Percentiles rank a stretch among this genome's conserved stretches.
phyloP scores from a whole-genome alignment of 2,329 filamentous ascomycete genomes.

The Colletotrichum incanum region DNA sequence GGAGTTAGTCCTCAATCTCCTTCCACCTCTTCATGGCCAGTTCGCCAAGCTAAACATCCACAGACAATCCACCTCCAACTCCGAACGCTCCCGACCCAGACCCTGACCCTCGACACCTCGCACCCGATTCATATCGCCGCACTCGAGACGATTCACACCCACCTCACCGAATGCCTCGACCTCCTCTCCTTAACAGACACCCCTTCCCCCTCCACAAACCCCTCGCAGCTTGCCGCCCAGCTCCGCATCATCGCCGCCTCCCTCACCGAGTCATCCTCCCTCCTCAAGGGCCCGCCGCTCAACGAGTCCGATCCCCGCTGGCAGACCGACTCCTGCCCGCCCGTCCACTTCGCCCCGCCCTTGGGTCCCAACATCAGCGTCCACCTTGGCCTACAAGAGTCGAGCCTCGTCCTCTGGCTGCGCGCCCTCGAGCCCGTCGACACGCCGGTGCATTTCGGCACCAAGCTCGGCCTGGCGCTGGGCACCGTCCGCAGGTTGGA shows the following conservation, averaged over 20 bases:
- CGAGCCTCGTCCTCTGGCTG: slow-evolving; percentile 78
- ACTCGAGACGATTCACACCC: slow-evolving; percentile 79
- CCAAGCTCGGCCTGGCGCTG: slow-evolving; percentile 80
- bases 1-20: slow-evolving; percentile 72
- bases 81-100: slow-evolving; percentile 72
- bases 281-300: slow-evolving; percentile 70
- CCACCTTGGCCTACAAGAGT: slow-evolving; percentile 79
- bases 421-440: slow-evolving; percentile 79
- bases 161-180: slow-evolving; percentile 87
- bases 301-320: slow-evolving; percentile 59
- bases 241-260: slow-evolving; percentile 70
- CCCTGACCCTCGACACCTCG: slow-evolving; percentile 63
- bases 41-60: not conserved
- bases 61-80: slow-evolving; percentile 85
- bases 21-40: slow-evolving; percentile 3
- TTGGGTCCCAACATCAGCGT: slow-evolving; percentile 79
- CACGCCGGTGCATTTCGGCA: slow-evolving; percentile 73
- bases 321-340: slow-evolving; percentile 61
- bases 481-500: slow-evolving; percentile 75
- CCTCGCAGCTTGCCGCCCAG: slow-evolving; percentile 69
- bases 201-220: slow-evolving; percentile 71
- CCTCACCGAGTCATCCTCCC: slow-evolving; percentile 65
- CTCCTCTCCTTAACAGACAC: slow-evolving; percentile 76
- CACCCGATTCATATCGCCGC: slow-evolving; percentile 75
- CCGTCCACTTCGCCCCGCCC: slow-evolving; percentile 60